phyloP scores from a whole-genome alignment of 75 land plant genomes.

The Ceratopteris richardii region DNA sequence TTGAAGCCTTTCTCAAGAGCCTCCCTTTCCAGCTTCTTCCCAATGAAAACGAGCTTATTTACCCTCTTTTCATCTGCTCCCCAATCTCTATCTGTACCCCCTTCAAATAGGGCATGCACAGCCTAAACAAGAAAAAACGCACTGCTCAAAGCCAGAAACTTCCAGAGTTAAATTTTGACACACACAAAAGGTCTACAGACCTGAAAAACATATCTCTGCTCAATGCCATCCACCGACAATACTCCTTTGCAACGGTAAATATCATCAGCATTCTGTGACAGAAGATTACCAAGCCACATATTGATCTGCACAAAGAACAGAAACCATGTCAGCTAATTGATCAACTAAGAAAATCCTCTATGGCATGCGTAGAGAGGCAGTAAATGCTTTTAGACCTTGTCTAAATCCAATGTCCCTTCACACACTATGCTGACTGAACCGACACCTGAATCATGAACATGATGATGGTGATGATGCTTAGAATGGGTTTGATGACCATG shows the following conservation, averaged over 20 bases:
- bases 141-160: not conserved
- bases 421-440: slow-evolving; percentile 85
- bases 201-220: slow-evolving; percentile 82
- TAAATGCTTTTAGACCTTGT: slow-evolving; percentile 48
- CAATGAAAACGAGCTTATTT: slow-evolving; percentile 88
- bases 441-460: slow-evolving; percentile 88
- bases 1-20: slow-evolving; percentile 65
- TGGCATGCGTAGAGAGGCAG: too few relatives aligned
- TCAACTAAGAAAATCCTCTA: too few relatives aligned
- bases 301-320: slow-evolving; percentile 50
- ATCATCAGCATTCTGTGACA: slow-evolving; percentile 79
- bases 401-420: slow-evolving; percentile 77
- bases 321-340: too few relatives aligned
- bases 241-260: slow-evolving; percentile 89
- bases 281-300: slow-evolving; percentile 71
- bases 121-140: slow-evolving; percentile 36
- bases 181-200: slow-evolving; percentile 18
- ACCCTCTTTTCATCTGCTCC: slow-evolving; percentile 56
- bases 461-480: slow-evolving; percentile 57
- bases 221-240: slow-evolving; percentile 51
- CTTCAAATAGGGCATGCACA: slow-evolving; percentile 82
- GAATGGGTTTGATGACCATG: slow-evolving; percentile 10
- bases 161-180: not conserved
- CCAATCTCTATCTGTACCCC: slow-evolving; percentile 74
- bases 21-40: slow-evolving; percentile 76